These are phyloP conservation scores for Sordariomycetes sp. DNA, from an alignment of 2,329 filamentous ascomycete species.

Conservation along the genomic window DNA sequence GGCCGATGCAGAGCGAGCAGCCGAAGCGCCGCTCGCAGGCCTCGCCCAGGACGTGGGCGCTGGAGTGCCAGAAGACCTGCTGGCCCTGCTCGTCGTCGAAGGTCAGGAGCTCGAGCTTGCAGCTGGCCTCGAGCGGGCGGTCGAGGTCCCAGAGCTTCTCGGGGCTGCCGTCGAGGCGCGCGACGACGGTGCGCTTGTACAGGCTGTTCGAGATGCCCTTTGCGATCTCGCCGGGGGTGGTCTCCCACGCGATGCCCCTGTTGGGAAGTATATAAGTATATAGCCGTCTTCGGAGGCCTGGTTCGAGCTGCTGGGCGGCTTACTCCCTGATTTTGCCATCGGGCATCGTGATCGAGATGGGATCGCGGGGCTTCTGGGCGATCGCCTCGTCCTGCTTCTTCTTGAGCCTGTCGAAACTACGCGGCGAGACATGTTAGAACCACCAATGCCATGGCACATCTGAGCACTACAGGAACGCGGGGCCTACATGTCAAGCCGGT, in stretches of 20 bases:
- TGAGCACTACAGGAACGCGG: too few relatives aligned
- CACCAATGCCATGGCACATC: neutral
- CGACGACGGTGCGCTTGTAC: slow-evolving; percentile 78
- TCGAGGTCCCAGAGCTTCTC: slow-evolving; percentile 84
- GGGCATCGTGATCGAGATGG: slow-evolving; percentile 63
- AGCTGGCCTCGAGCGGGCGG: slow-evolving; percentile 78
- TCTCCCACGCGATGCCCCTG: slow-evolving; percentile 76
- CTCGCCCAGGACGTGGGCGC: slow-evolving; percentile 91
- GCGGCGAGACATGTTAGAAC: neutral
- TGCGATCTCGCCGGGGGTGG: slow-evolving; percentile 70
- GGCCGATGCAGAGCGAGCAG: slow-evolving; percentile 87
- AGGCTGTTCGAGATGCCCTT: slow-evolving; percentile 76
- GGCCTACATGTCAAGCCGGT: slow-evolving; percentile 53
- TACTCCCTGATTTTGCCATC: slow-evolving; percentile 55
- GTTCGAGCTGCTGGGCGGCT: neutral
- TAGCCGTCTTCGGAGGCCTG: neutral
- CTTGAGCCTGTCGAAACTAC: slow-evolving; percentile 79
- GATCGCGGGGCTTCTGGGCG: slow-evolving; percentile 57
- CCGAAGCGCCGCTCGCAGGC: slow-evolving; percentile 84
- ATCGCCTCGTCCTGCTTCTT: slow-evolving; percentile 71
- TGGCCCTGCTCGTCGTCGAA: slow-evolving; percentile 63
- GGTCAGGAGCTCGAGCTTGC: slow-evolving; percentile 72
- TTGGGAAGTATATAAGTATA: neutral
- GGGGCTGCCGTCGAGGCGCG: slow-evolving; percentile 63
- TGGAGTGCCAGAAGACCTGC: slow-evolving; percentile 97